phyloP scores from a whole-genome alignment of 2,329 filamentous ascomycete species.

The Penicillium sp. region DNA sequence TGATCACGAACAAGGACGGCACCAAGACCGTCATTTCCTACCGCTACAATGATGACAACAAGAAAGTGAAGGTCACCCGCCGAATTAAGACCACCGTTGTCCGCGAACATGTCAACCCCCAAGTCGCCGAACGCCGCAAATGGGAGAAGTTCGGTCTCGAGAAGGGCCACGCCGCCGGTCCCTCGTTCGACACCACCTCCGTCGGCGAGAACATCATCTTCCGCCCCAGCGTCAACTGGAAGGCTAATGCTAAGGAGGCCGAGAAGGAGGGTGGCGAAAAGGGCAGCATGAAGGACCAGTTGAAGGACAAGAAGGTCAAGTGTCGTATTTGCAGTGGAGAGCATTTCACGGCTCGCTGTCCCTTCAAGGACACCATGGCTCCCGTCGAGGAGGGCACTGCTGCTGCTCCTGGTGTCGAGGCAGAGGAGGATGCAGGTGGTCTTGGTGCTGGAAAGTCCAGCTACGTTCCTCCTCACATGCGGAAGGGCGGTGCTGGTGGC shows the following conservation, averaged over 20 bases:
- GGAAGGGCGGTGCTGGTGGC: constrained; percentile 51
- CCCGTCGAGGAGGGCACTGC: constrained; percentile 45
- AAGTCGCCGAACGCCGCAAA: constrained; percentile 84
- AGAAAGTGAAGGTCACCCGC: constrained; percentile 94
- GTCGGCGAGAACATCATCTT: constrained; percentile 98
- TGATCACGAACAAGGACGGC: constrained; percentile 94
- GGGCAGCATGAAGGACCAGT: constrained; percentile 56
- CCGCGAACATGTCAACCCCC: constrained; percentile 89
- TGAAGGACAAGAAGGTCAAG: constrained; percentile 99
- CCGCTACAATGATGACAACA: constrained; percentile 81
- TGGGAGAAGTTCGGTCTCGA: constrained; percentile 91
- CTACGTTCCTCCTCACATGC: constrained; percentile 89
- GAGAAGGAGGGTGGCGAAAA: constrained; percentile 46
- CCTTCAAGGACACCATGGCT: constrained; percentile 99
- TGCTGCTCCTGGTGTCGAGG: constrained; percentile 40
- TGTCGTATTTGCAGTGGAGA: constrained; percentile 97
- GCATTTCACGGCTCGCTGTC: constrained; percentile 98
- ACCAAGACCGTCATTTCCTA: constrained; percentile 91
- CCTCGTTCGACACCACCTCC: constrained; percentile 78
- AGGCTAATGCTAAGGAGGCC: constrained; percentile 71
- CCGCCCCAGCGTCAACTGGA: constrained; percentile 87
- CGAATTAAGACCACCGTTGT: constrained; percentile 86
- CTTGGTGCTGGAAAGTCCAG: constrained; percentile 63
- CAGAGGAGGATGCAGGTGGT: constrained; percentile 45
- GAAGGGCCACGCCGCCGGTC: constrained; percentile 73